A percentile compares a stretch with the other conserved stretches of the same genome.
These are phyloP conservation scores for Myriosclerotinia scirpicola DNA, from an alignment of 2,329 filamentous ascomycete genomes.

Conservation along the genomic window DNA sequence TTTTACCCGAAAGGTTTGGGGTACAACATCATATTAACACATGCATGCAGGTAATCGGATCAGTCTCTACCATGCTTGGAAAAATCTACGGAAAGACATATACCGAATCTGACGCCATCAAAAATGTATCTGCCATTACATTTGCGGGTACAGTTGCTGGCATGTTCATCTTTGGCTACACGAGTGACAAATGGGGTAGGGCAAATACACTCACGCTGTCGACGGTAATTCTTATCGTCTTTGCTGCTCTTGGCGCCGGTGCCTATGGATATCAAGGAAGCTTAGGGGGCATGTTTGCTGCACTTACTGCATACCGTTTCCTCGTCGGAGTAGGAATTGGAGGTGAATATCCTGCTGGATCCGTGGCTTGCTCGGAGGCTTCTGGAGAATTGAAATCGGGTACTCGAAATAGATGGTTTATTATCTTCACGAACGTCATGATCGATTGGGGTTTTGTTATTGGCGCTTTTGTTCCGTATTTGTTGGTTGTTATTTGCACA, in stretches of 20 bases:
- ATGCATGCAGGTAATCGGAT: conserved; percentile 67
- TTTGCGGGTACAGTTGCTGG: conserved; percentile 86
- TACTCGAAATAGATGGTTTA: conserved; percentile 86
- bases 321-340: conserved; percentile 69
- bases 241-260: conserved; percentile 75
- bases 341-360: conserved; percentile 79
- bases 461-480: conserved; percentile 73
- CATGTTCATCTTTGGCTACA: conserved; percentile 76
- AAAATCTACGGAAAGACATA: conserved; percentile 71
- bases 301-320: conserved; percentile 80
- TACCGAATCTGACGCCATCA: conserved; percentile 63
- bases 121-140: conserved; percentile 77
- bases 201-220: conserved; percentile 79
- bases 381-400: conserved; percentile 79
- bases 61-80: conserved; percentile 74
- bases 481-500: conserved; percentile 56
- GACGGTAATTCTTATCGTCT: conserved; percentile 80
- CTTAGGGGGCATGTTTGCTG: conserved; percentile 70
- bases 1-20: not conserved
- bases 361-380: conserved; percentile 79
- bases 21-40: not conserved
- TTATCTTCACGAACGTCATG: conserved; percentile 84
- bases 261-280: conserved; percentile 74
- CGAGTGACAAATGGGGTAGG: conserved; percentile 80
- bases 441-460: conserved; percentile 78